Evolutionary conservation across 208 protist species (phyloP), one percentile per base, ranked within the genome.

Genomic region (Leishmania lainsoni): DNA sequence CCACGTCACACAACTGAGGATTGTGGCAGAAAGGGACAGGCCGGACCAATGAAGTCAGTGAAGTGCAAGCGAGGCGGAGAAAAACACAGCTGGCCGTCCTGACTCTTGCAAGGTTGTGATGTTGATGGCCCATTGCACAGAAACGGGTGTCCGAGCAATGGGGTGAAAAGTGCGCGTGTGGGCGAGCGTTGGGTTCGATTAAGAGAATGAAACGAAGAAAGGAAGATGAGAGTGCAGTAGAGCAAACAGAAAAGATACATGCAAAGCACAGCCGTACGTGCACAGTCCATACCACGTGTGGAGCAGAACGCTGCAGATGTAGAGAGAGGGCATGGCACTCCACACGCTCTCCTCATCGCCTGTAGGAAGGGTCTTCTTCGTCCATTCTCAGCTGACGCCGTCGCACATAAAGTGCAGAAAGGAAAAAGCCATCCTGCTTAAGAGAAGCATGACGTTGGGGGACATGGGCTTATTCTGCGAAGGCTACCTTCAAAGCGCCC

Each of bases 51-150:
- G 42, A 73, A 73, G 45, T 51, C 68, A 73, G 68, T 45, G 68
- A 49, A 52, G 32, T 29, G 68, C 68, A 49, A 73, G 42, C 68
- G 39, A 26, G 26, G 42, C 68, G 2, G 45, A 35, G 68, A 26
- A 49, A 73, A 73, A 73, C 68, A 20, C 68, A 45, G 10, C 45
- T 73, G 45, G 45, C 68, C 68, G 68, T 73, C 68, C 68, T 73
- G 68, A 73, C 68, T 73, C 54, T 73, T 12, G 68, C 32, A 29
- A 22, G 10, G 1, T 73, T 54, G 39, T 51, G 39, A 26, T 45
- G 45, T 52, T 54, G 26, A 52, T 73, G 39, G 9, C 68, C 42
- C 22, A 26, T 29, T 26, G 45, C 68, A 51, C 2, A 8, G 42
- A 20, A 49, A 20, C 20, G 26, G 42, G 45, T n/a, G 68, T 26